Conservation (phyloP, 2,329 filamentous ascomycete species). For the Fusarium protoensiforme region DNA sequence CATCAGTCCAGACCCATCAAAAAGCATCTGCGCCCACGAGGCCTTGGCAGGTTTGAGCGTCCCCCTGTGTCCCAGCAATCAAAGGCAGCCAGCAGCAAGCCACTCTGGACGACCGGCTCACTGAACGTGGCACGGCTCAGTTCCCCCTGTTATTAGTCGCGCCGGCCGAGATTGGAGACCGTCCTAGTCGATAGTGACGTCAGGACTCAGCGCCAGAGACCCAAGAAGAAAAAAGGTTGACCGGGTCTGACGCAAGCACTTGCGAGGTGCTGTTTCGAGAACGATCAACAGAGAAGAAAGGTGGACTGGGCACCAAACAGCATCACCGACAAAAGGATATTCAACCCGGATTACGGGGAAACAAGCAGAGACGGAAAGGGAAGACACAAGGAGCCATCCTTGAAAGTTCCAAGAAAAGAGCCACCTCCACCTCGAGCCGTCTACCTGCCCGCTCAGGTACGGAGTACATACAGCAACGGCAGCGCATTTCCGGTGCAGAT, state of each 20-base stretch:
- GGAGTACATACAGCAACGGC: neutral
- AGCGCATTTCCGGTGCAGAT: constrained; percentile 22
- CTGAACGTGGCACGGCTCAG: constrained; percentile 34
- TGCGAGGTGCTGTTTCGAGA: constrained; percentile 17
- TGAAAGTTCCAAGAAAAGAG: constrained; percentile 2
- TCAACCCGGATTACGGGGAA: constrained; percentile 16
- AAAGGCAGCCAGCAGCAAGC: constrained; percentile 25
- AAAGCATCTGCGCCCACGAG: neutral
- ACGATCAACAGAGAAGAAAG: constrained; percentile 4
- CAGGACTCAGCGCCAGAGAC: constrained; percentile 11
- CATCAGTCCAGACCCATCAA: constrained; percentile 22
- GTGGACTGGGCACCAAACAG: neutral
- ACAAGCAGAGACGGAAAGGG: constrained; percentile 38
- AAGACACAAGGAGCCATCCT: constrained; percentile 35
- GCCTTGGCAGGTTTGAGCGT: constrained; percentile 4
- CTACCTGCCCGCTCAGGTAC: neutral
- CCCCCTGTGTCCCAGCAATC: constrained; percentile 18
- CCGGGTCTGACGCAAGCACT: constrained; percentile 28
- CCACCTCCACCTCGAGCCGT: neutral
- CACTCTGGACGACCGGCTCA: constrained; percentile 30
- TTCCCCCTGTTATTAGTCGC: constrained; percentile 28
- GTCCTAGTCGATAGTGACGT: constrained; percentile 31
- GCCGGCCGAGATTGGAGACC: constrained; percentile 24
- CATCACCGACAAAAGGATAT: neutral
- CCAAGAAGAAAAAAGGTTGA: neutral